Evolutionary conservation across 352 stramenopile species (phyloP).

Genomic region (Phytophthora agathidicida): DNA sequence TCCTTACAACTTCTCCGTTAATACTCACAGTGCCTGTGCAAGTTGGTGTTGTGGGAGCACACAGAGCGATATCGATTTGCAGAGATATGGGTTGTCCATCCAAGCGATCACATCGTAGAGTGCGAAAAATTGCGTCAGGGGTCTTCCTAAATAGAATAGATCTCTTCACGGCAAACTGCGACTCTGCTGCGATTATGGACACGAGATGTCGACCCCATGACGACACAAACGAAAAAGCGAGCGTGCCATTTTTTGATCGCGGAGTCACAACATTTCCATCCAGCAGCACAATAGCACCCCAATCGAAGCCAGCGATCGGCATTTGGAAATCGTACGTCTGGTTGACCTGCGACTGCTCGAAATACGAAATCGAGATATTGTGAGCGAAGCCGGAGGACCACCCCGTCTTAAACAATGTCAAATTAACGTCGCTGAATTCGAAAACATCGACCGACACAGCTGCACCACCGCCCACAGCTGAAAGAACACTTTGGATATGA

Average conservation of each 20-base stretch:
- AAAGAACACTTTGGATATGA: slow-evolving; percentile 13
- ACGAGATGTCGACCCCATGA: slow-evolving; percentile 43
- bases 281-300: slow-evolving; percentile 37
- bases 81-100: slow-evolving; percentile 49
- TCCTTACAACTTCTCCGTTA: slow-evolving; percentile 20
- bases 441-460: slow-evolving; percentile 43
- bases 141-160: slow-evolving; percentile 54
- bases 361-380: slow-evolving; percentile 64
- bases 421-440: slow-evolving; percentile 47
- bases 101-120: slow-evolving; percentile 56
- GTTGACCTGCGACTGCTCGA: slow-evolving; percentile 38
- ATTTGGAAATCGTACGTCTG: slow-evolving; percentile 57
- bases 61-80: slow-evolving; percentile 39
- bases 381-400: slow-evolving; percentile 44
- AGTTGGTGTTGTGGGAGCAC: slow-evolving; percentile 14
- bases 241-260: slow-evolving; percentile 26
- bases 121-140: slow-evolving; percentile 19
- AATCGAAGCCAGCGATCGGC: slow-evolving; percentile 55
- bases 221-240: slow-evolving; percentile 52
- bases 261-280: slow-evolving; percentile 38
- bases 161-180: slow-evolving; percentile 39
- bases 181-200: slow-evolving; percentile 52
- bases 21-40: slow-evolving; percentile 14
- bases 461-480: neutral
- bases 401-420: slow-evolving; percentile 28